Evolutionary conservation across 257 asterid species (phyloP).

Genomic region (Mentha longifolia): DNA sequence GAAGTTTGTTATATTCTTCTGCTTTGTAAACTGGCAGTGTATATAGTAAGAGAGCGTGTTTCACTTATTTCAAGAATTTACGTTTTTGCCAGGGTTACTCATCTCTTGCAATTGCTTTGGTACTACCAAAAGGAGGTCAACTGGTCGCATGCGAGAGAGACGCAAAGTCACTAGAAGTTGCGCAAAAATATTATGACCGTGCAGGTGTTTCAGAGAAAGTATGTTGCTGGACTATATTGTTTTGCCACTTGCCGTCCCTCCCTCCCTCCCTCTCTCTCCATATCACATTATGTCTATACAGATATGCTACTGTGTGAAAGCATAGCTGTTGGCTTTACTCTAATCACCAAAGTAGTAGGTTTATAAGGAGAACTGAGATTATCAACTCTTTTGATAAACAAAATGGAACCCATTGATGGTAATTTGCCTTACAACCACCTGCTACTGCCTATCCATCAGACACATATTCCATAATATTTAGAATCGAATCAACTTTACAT

Average conservation of each 20-base stretch:
- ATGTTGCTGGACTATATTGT: neutral
- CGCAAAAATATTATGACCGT: conserved; percentile 69
- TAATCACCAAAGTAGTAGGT: too few species aligned
- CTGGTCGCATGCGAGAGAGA: conserved; percentile 93
- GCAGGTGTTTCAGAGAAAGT: conserved; percentile 94
- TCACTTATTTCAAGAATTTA: conserved; percentile 1
- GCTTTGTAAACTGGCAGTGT: neutral
- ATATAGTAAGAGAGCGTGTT: neutral
- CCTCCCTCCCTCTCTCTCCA: neutral
- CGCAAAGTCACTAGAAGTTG: conserved; percentile 72
- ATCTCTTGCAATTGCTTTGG: conserved; percentile 88
- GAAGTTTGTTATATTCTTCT: conserved; percentile 3
- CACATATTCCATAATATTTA: neutral
- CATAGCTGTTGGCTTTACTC: too few species aligned
- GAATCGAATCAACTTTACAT: conserved; percentile 5
- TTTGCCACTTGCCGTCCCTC: neutral
- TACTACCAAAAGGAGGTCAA: conserved; percentile 79
- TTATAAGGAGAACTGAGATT: too few species aligned
- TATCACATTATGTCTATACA: too few species aligned
- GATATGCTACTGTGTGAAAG: too few species aligned
- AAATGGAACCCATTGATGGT: neutral
- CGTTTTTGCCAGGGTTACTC: conserved; percentile 76
- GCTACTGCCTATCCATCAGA: neutral
- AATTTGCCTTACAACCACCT: conserved; percentile 12
- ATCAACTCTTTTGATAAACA: too few species aligned